These are phyloP conservation scores for Lentinus brumalis DNA, from an alignment of 768 basidiomycete species.

Conservation along the genomic window DNA sequence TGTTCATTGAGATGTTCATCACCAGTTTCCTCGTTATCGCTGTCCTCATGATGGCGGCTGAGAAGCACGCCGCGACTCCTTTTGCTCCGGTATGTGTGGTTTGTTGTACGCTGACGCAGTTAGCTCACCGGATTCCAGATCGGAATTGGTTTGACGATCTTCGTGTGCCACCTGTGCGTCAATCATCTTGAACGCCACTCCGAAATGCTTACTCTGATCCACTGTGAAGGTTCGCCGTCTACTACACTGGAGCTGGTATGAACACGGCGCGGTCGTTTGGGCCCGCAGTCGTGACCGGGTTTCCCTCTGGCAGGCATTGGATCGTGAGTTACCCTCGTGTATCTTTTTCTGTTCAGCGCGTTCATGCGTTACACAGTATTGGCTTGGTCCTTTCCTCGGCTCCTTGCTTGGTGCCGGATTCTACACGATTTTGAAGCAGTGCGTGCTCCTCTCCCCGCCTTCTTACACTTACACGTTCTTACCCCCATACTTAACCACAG, in stretches of 20 bases:
- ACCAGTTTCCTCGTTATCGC: slow-evolving; percentile 59
- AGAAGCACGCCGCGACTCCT: slow-evolving; percentile 66
- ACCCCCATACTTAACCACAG: slow-evolving; percentile 29
- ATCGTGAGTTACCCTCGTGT: slow-evolving; percentile 44
- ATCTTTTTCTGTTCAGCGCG: neutral
- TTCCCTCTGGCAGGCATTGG: slow-evolving; percentile 57
- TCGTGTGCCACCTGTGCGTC: slow-evolving; percentile 60
- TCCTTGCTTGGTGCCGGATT: slow-evolving; percentile 58
- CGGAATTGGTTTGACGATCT: slow-evolving; percentile 67
- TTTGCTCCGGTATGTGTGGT: slow-evolving; percentile 58
- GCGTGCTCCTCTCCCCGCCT: slow-evolving; percentile 19
- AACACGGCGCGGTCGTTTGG: slow-evolving; percentile 74
- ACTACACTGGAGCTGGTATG: slow-evolving; percentile 67
- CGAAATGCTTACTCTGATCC: neutral
- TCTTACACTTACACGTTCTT: neutral
- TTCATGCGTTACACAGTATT: slow-evolving; percentile 46
- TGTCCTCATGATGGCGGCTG: slow-evolving; percentile 74
- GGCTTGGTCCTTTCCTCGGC: slow-evolving; percentile 72
- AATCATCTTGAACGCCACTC: neutral
- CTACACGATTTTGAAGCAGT: slow-evolving; percentile 60
- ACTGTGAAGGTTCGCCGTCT: slow-evolving; percentile 51
- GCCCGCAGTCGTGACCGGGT: slow-evolving; percentile 67
- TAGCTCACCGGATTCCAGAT: slow-evolving; percentile 37
- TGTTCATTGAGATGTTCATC: slow-evolving; percentile 75
- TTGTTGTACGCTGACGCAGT: neutral